phyloP scores from a whole-genome alignment of 331 rosid genomes.

The Acacia concinna region DNA sequence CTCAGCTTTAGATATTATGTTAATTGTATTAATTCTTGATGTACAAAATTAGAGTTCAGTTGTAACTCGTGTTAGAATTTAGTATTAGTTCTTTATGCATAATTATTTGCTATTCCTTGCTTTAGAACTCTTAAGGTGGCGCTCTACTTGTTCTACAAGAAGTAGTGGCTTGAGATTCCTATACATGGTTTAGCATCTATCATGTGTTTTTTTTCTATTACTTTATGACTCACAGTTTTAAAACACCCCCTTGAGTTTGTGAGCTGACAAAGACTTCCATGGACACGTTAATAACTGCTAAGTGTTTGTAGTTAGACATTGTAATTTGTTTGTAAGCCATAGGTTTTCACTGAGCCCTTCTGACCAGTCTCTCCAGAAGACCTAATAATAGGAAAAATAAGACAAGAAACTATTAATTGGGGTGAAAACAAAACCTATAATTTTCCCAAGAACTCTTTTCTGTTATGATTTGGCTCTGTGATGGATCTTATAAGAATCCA shows the following conservation, averaged over 20 bases:
- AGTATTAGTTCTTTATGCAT: neutral
- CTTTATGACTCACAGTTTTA: neutral
- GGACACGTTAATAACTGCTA: neutral
- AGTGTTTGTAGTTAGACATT: neutral
- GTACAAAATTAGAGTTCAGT: no score
- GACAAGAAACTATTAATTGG: neutral
- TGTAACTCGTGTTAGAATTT: neutral
- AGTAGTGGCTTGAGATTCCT: neutral
- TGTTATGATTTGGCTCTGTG: conserved; percentile 1
- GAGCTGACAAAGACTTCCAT: neutral
- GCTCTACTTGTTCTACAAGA: neutral
- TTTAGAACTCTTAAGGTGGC: neutral
- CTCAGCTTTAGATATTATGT: no score
- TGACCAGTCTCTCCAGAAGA: neutral
- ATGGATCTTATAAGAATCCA: neutral
- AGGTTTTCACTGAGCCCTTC: neutral
- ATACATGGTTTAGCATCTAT: neutral
- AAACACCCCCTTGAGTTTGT: neutral
- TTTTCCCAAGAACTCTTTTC: neutral
- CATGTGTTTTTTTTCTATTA: neutral
- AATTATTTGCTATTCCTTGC: neutral
- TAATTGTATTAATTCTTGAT: no score
- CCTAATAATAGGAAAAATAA: neutral
- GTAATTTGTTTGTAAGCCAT: neutral
- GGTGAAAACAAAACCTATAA: neutral